Base-by-base conservation (phyloP, 2,329 filamentous ascomycete genomes). In the Pseudonectria buxi region DNA sequence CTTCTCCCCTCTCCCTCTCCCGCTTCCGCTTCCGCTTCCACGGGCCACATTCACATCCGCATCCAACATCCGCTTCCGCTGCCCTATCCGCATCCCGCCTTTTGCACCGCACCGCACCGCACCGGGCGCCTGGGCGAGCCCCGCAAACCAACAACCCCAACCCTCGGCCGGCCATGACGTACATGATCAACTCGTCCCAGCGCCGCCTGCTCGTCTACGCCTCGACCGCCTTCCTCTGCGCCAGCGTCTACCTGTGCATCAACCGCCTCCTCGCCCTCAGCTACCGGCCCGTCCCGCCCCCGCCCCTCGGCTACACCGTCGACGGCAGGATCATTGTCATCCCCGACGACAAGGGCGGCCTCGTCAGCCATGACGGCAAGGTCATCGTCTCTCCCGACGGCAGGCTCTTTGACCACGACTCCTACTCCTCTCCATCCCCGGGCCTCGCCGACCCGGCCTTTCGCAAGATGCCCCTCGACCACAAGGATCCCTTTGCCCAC, bases 221-320 rank as follows among this genome's bases (percentile, higher is more conserved):
- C 27, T 45, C 52, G 34, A 49, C 54, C 28, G 42, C 56, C 41
- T 56, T 64, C 51, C 50, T 61, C 44, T 16, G 62, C 31, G 41
- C 50, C 22, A 61, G 56, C 33, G 35, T 60, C 32, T 56, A 59
- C 42, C 46, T 60, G n/a, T 57, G 54, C 44, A 51, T 51, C 44
- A 55, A 49, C 12, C 58, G 61, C 29, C 53, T 63, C 26, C 49
- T 50, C 35, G 42, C 45, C 28, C 44, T 53, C 32, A 44, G 53
- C 33, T 45, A 40, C 14, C 18, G 9, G 5, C 18, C 18, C 9
- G 5, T 22, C 9, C 30, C 38, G 6, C 35, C 34, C n/a, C 28
- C 32, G 10, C 10, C n/a, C 26, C 35, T 12, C 25, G 32, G 28
- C 31, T 18, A 28, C 18, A 13, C 32, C 9, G n/a, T 22, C 22